phyloP scores from a whole-genome alignment of 2,329 filamentous ascomycete genomes.

The Curvularia eragrostidis region DNA sequence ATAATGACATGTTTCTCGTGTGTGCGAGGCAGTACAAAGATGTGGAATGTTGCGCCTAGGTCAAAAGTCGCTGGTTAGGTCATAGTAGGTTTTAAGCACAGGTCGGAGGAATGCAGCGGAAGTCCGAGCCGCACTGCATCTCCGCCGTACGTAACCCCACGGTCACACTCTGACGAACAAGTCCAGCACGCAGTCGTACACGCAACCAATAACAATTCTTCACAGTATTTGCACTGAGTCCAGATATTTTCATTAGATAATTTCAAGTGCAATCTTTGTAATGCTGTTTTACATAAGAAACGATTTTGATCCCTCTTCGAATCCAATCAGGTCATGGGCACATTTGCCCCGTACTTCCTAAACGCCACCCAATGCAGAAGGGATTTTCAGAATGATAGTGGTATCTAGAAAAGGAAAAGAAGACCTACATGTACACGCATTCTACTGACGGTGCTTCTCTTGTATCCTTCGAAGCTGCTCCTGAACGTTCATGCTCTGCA shows the following conservation, averaged over 20 bases:
- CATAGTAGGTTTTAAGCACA: conserved; percentile 38
- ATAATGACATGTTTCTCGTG: conserved; percentile 41
- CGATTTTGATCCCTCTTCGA: conserved; percentile 1
- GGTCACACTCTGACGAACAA: not conserved
- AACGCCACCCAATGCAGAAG: conserved; percentile 20
- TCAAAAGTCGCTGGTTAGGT: conserved; percentile 43
- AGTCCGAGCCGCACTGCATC: conserved; percentile 33
- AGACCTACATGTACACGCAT: conserved; percentile 1
- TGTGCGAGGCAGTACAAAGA: conserved; percentile 6
- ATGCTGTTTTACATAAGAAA: conserved; percentile 4
- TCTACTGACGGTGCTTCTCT: conserved; percentile 55
- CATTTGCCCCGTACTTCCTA: conserved; percentile 5
- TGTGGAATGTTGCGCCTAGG: conserved; percentile 45
- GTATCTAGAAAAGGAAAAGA: conserved; percentile 6
- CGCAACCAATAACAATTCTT: not conserved
- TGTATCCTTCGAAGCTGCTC: conserved; percentile 80
- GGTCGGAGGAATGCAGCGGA: conserved; percentile 38
- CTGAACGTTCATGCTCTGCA: conserved; percentile 71
- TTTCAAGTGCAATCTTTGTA: not conserved
- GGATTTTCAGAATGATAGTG: not conserved
- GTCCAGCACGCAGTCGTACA: not conserved
- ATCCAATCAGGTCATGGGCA: conserved; percentile 5
- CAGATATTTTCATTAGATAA: conserved; percentile 1
- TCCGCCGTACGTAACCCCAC: not conserved
- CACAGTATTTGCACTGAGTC: not conserved